Percentiles rank a stretch among this genome's conserved stretches.
Conservation (phyloP, 2,329 filamentous ascomycete species). For the Colletotrichum lentis region DNA sequence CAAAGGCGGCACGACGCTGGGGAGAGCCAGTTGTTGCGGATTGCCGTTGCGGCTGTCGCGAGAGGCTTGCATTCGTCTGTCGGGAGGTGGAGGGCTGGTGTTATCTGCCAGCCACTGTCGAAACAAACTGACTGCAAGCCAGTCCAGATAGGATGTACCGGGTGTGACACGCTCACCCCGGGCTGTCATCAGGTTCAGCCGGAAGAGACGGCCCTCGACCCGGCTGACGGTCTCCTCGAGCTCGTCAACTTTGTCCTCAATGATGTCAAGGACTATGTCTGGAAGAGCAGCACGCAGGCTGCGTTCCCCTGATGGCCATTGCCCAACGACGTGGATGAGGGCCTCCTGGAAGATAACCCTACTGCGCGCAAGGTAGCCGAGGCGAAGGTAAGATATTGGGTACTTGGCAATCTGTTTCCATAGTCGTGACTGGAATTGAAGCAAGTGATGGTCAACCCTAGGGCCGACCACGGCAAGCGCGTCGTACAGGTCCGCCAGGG, state of each 20-base stretch:
- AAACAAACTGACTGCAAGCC: slow-evolving; percentile 87
- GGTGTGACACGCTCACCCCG: slow-evolving; percentile 85
- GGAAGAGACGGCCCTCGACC: slow-evolving; percentile 83
- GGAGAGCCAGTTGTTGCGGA: slow-evolving; percentile 47
- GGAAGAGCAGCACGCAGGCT: slow-evolving; percentile 79
- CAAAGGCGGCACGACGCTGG: slow-evolving; percentile 56
- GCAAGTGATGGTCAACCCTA: slow-evolving; percentile 89
- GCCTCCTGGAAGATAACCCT: slow-evolving; percentile 87
- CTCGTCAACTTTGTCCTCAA: slow-evolving; percentile 95
- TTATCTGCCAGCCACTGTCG: slow-evolving; percentile 93
- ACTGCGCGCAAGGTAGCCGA: slow-evolving; percentile 85
- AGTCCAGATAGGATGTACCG: slow-evolving; percentile 82
- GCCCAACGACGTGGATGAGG: slow-evolving; percentile 90
- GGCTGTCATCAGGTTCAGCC: slow-evolving; percentile 79
- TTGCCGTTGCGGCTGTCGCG: slow-evolving; percentile 45
- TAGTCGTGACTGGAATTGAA: slow-evolving; percentile 88
- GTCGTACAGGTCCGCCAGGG: slow-evolving; percentile 93
- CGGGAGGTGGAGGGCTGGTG: slow-evolving; percentile 72
- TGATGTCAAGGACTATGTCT: slow-evolving; percentile 81
- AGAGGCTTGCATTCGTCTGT: slow-evolving; percentile 43
- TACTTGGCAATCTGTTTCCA: slow-evolving; percentile 99
- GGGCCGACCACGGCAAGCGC: slow-evolving; percentile 87
- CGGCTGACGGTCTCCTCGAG: slow-evolving; percentile 82
- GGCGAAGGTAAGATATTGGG: slow-evolving; percentile 87
- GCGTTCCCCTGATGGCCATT: slow-evolving; percentile 85